Percentiles rank a stretch among this genome's conserved stretches.
Conservation (phyloP, 2,329 filamentous ascomycete genomes). For the Triangularia setosa region DNA sequence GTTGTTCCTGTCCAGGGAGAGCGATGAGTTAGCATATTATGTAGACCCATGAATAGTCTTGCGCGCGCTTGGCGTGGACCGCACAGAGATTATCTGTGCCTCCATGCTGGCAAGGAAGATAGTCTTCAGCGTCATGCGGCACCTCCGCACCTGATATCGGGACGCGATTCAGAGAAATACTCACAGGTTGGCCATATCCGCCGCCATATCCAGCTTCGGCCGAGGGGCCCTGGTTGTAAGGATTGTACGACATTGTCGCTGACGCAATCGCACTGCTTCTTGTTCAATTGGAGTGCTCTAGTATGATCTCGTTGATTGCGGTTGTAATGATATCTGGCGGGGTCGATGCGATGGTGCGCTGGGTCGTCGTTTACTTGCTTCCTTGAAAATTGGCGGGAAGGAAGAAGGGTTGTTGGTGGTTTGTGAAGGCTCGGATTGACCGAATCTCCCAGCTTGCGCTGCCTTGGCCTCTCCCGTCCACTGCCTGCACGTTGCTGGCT, state of each 20-base stretch:
- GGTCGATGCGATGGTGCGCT: neutral
- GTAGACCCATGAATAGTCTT: neutral
- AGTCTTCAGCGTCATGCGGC: neutral
- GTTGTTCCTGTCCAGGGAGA: slow-evolving; percentile 37
- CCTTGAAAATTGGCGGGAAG: neutral
- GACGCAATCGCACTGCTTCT: slow-evolving; percentile 4
- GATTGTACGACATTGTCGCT: slow-evolving; percentile 54
- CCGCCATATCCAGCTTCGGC: slow-evolving; percentile 46
- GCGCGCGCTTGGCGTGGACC: neutral
- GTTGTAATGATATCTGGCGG: neutral
- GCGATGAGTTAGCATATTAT: neutral
- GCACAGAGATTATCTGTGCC: neutral
- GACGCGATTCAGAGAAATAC: slow-evolving; percentile 23
- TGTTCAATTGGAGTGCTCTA: neutral
- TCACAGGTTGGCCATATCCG: slow-evolving; percentile 44
- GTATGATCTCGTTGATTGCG: neutral
- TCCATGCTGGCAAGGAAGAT: neutral
- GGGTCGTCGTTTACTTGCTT: neutral
- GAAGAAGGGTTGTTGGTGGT: neutral
- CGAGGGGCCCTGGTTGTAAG: slow-evolving; percentile 54
- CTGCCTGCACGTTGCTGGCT: neutral
- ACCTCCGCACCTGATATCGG: neutral
- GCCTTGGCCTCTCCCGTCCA: neutral
- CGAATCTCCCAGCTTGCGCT: neutral
- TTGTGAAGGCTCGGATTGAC: neutral